Percentiles rank a stretch among this genome's conserved stretches.
Evolutionary conservation across 805 yeast species (phyloP).

Genomic region (Clavispora phyllophila): DNA sequence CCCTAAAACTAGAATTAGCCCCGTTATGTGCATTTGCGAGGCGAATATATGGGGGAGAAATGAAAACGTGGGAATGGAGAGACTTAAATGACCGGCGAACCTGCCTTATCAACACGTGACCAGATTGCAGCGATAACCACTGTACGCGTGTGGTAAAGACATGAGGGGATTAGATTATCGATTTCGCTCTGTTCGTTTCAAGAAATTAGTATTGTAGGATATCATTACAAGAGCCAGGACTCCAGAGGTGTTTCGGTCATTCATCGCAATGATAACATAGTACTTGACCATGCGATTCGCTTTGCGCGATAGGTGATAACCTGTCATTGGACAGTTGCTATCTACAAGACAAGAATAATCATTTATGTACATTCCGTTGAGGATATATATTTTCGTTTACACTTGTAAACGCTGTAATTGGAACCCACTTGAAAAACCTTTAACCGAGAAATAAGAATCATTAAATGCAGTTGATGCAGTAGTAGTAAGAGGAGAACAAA

Average conservation of each 20-base stretch:
- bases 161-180: no score
- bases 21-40: not conserved
- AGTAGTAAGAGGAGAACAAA: conserved; percentile 20
- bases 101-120: not conserved
- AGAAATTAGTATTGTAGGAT: no score
- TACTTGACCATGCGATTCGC: no score
- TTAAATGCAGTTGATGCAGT: conserved; percentile 46
- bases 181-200: no score
- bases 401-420: conserved; percentile 14
- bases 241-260: no score
- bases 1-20: not conserved
- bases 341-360: not conserved
- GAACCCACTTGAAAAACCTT: conserved; percentile 20
- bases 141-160: no score
- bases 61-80: not conserved
- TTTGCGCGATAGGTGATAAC: no score
- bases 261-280: no score
- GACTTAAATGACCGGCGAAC: not conserved
- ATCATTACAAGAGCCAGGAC: no score
- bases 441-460: conserved; percentile 19
- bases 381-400: conserved; percentile 23
- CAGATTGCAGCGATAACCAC: not conserved
- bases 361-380: conserved; percentile 34
- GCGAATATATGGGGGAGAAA: not conserved
- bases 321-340: not conserved